Evolutionary conservation across 495 filamentous ascomycete genomes (phyloP).

Genomic region (Cercophora samala): DNA sequence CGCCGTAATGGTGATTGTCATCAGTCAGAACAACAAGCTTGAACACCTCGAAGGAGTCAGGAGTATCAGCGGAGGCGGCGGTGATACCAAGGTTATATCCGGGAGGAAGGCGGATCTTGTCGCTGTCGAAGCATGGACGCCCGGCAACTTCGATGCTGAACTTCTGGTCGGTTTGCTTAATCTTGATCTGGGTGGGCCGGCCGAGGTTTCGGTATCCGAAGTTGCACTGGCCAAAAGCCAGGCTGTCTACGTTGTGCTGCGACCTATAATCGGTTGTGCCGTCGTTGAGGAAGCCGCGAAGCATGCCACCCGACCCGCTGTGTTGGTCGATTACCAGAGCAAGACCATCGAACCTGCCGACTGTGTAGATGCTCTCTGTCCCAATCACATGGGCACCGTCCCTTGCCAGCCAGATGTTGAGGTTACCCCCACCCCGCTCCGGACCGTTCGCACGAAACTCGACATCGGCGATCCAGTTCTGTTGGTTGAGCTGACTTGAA

Average conservation of each 20-base stretch:
- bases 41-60: slow-evolving; percentile 92
- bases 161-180: slow-evolving; percentile 60
- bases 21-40: slow-evolving; percentile 70
- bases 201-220: slow-evolving; percentile 91
- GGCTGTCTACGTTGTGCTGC: slow-evolving; percentile 72
- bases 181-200: slow-evolving; percentile 68
- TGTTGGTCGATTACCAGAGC: slow-evolving; percentile 84
- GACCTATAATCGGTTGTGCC: slow-evolving; percentile 75
- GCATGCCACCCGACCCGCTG: slow-evolving; percentile 72
- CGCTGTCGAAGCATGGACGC: slow-evolving; percentile 76
- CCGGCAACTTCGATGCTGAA: slow-evolving; percentile 82
- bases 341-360: slow-evolving; percentile 79
- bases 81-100: slow-evolving; percentile 86
- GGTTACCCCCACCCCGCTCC: slow-evolving; percentile 81
- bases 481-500: slow-evolving; percentile 56
- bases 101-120: slow-evolving; percentile 70
- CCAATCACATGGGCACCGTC: slow-evolving; percentile 63
- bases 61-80: slow-evolving; percentile 82
- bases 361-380: slow-evolving; percentile 75
- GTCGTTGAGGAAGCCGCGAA: slow-evolving; percentile 93
- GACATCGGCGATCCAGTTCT: slow-evolving; percentile 76
- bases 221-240: slow-evolving; percentile 91
- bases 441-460: slow-evolving; percentile 84
- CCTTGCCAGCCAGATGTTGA: slow-evolving; percentile 89
- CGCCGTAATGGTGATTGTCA: slow-evolving; percentile 38